Base-by-base conservation (phyloP, 495 filamentous ascomycete species). In the Hyaloscypha variabilis region DNA sequence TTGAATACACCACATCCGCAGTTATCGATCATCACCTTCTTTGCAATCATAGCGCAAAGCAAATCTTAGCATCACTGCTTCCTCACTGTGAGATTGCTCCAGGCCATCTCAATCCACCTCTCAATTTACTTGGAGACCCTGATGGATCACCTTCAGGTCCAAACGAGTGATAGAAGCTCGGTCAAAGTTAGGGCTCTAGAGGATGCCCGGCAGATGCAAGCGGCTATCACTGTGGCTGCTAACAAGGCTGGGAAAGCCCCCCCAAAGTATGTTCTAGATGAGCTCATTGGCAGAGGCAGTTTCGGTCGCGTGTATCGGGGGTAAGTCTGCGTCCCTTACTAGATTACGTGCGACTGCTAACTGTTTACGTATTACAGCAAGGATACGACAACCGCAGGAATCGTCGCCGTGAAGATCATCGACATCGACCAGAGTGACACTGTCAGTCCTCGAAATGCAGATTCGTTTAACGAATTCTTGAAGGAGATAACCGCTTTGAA, bases 231-330 rank as follows among this genome's bases (percentile, higher is more conserved):
- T 65, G 83, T 84, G 57, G 77, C 78, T 56, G 82, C 78, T 68
- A 70, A 59, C 55, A 81, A 77, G 60, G 75, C 76, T 21, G 81
- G 80, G 31, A 82, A 82, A 49, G 76, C 77, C 3, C 67, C 72
- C 6, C 83, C 83, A 0, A 74, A 70, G 11, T 99, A 96, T 69
- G 86, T 86, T 13, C 92, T 99, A 49, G 82, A 90, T 36, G 94
- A 98, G 75, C 78, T 98, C 63, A 94, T 97, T 63, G 95, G 95
- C 24, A 97, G 97, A 75, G 95, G 95, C 21, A 88, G 89, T 8
- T 98, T 92, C 77, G 96, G 95, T 23, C 88, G 94, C 31, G 95
- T 99, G 11, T 99, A 94, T 82, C 96, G 95, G 76, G 92, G 86
- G 84, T 84, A 74, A 67, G 75, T 73, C 17, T 51, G 19, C 39